A percentile compares a stretch with the other conserved stretches of the same genome.
These are phyloP conservation scores for Lomentospora prolificans DNA, from an alignment of 2,329 filamentous ascomycete genomes.

Conservation along the genomic window DNA sequence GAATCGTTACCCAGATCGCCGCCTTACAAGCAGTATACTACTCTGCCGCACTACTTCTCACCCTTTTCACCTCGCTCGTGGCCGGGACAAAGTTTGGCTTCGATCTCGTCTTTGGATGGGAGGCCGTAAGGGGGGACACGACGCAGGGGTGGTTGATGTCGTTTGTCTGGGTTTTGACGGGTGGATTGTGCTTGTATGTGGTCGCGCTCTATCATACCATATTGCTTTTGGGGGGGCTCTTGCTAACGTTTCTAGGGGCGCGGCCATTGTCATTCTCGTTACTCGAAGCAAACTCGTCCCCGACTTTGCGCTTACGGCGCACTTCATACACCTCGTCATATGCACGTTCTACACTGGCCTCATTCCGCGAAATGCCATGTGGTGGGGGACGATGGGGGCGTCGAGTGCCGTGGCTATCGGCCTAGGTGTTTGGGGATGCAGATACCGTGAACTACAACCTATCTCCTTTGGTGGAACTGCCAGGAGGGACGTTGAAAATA, in stretches of 20 bases:
- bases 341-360: constrained; percentile 69
- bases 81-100: constrained; percentile 44
- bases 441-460: constrained; percentile 78
- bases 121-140: constrained; percentile 48
- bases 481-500: constrained; percentile 15
- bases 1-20: constrained; percentile 49
- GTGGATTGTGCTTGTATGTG: constrained; percentile 41
- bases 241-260: constrained; percentile 45
- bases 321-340: constrained; percentile 69
- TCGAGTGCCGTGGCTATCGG: constrained; percentile 38
- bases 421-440: constrained; percentile 82
- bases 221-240: background rate
- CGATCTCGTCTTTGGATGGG: constrained; percentile 49
- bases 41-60: constrained; percentile 36
- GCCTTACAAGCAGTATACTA: constrained; percentile 49
- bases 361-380: constrained; percentile 69
- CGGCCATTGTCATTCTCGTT: constrained; percentile 75
- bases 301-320: constrained; percentile 86
- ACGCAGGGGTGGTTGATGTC: constrained; percentile 51
- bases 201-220: background rate
- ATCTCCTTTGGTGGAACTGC: constrained; percentile 69
- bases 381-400: constrained; percentile 61
- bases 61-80: constrained; percentile 49
- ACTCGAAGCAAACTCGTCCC: constrained; percentile 87
- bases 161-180: constrained; percentile 48